Base-by-base conservation (phyloP, 352 stramenopile genomes). In the Ophiocytium majus region DNA sequence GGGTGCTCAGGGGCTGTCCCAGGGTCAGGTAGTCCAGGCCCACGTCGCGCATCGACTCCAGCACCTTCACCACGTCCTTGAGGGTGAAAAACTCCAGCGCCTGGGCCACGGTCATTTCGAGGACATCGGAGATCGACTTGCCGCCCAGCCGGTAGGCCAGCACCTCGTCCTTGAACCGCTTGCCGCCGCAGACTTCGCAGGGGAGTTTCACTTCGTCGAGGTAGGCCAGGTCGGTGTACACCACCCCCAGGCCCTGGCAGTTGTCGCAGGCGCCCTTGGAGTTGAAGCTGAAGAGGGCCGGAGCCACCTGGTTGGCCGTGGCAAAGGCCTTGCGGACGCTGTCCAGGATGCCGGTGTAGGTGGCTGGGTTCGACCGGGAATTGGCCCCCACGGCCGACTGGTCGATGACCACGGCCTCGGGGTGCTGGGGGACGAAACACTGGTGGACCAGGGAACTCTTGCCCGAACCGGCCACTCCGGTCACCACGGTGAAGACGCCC, bases 31-130 rank as follows among this genome's bases (percentile, higher is more conserved):
- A 71, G 57, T 28, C 57, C 28, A 71, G 28, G 23, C 57, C 57
- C 19, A 71, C 57, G 19, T 71, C 57, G 23, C 28, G 57, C 19
- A 71, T 23, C 19, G 57, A 23, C 57, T 71, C 57, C 57, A 71
- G 57, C 19, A 71, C 28, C 57, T 71, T 71, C 57, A 28, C 19
- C 19, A 71, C 28, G 19, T 23, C 19, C 19, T 28, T 23, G n/a
- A n/a, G n/a, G n/a, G n/a, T n/a, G 57, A 71, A 71, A 28, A 71
- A 71, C 28, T 71, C 57, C 57, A 71, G 19, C 57, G 57, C 57
- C 28, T 71, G 19, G 57, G 23, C 57, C 19, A 71, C 28, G 57
- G 57, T 71, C 57, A 71, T 71, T 28, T 71, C 57, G 19, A 71
- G 57, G 19, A 71, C 57, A 23, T 71, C 57, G 57, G 57, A 71